These are phyloP conservation scores for Fraxinus latifolia DNA, from an alignment of 305 asterid genomes.

Conservation along the genomic window DNA sequence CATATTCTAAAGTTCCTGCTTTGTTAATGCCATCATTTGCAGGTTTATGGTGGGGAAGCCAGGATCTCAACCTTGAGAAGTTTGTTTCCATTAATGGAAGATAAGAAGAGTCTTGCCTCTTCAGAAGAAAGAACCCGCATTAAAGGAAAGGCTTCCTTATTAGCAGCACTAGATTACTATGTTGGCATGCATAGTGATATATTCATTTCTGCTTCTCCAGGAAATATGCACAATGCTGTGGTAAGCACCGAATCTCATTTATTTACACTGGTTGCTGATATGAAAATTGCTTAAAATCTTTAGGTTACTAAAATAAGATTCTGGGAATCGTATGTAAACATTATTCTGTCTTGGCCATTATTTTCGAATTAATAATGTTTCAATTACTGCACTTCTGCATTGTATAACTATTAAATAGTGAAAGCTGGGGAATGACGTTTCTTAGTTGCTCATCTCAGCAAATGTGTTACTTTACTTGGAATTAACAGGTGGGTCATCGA, in stretches of 20 bases:
- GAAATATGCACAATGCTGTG: constrained; percentile 98
- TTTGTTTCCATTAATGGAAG: constrained; percentile 89
- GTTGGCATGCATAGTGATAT: constrained; percentile 89
- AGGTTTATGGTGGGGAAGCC: constrained; percentile 98
- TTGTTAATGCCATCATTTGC: neutral
- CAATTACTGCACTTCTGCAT: neutral
- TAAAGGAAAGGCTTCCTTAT: constrained; percentile 86
- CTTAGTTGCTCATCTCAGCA: neutral
- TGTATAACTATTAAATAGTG: neutral
- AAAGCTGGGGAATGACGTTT: neutral
- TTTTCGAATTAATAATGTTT: neutral
- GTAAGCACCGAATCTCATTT: constrained; percentile 40
- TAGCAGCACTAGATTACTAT: constrained; percentile 93
- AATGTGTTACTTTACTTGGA: neutral
- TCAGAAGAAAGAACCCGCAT: constrained; percentile 72
- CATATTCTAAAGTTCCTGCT: constrained; percentile 3
- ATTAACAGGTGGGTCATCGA: constrained; percentile 78
- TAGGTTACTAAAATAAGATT: neutral
- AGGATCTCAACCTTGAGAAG: constrained; percentile 71
- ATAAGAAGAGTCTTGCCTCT: constrained; percentile 85
- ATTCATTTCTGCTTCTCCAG: constrained; percentile 95
- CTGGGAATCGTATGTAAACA: neutral
- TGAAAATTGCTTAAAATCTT: neutral
- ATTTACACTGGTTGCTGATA: neutral
- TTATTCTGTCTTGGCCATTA: neutral